Evolutionary conservation across 2,329 filamentous ascomycete species (phyloP).

Genomic region (Venturia oleaginea): DNA sequence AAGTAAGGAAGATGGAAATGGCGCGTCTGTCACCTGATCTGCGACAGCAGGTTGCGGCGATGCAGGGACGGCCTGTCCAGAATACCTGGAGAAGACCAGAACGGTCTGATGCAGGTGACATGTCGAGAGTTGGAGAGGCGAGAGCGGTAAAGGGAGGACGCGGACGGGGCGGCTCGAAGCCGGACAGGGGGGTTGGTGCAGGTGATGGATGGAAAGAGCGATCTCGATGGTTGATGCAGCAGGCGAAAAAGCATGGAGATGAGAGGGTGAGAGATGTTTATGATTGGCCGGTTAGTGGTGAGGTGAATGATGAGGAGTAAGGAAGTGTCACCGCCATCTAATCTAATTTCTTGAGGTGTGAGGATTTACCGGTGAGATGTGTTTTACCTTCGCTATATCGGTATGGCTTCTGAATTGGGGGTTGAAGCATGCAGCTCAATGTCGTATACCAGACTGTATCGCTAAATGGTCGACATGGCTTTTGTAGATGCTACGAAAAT

Average conservation of each 20-base stretch:
- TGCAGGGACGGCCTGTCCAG: neutral
- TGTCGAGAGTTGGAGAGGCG: neutral
- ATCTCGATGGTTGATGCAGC: neutral
- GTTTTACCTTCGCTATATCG: too few relatives aligned
- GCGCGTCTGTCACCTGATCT: neutral
- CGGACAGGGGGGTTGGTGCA: neutral
- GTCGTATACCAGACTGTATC: too few relatives aligned
- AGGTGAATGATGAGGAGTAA: neutral
- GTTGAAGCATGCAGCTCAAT: too few relatives aligned
- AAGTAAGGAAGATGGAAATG: neutral
- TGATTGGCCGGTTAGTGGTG: neutral
- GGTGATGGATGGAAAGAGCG: neutral
- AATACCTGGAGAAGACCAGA: neutral
- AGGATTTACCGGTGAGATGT: neutral
- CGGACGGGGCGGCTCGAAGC: slow-evolving; percentile 2
- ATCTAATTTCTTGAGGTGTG: too few relatives aligned
- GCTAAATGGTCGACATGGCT: too few relatives aligned
- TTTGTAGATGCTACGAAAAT: too few relatives aligned
- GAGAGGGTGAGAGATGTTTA: neutral
- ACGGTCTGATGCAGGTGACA: neutral
- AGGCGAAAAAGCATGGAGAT: neutral
- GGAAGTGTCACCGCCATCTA: neutral
- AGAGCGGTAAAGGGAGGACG: neutral
- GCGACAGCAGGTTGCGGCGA: neutral
- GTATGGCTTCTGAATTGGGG: too few relatives aligned